Conservation (phyloP, 2,329 filamentous ascomycete genomes). For the Zopfia rhizophila region DNA sequence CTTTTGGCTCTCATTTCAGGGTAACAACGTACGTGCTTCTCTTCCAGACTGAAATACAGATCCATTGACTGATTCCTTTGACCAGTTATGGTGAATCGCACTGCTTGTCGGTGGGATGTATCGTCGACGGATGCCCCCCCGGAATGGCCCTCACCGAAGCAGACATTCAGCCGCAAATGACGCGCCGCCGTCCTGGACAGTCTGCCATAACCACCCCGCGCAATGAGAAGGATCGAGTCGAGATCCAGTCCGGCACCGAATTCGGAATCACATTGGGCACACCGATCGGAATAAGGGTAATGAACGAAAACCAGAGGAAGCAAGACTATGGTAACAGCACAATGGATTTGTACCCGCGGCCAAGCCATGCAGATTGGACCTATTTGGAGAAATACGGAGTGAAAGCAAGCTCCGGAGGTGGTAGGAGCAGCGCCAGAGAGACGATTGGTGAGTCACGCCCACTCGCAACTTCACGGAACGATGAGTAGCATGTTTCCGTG, state of each 20-base stretch:
- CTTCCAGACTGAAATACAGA: conserved; percentile 4
- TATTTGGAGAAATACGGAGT: conserved; percentile 98
- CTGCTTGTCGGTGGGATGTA: conserved; percentile 92
- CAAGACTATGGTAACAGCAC: conserved; percentile 90
- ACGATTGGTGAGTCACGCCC: conserved; percentile 74
- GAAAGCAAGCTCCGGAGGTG: conserved; percentile 89
- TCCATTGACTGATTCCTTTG: conserved; percentile 26
- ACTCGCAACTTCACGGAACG: conserved; percentile 1
- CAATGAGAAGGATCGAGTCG: conserved; percentile 89
- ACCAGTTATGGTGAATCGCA: conserved; percentile 85
- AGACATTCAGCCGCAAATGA: conserved; percentile 96
- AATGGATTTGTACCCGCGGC: conserved; percentile 91
- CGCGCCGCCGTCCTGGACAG: conserved; percentile 87
- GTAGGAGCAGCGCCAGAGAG: conserved; percentile 90
- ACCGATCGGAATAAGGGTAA: conserved; percentile 86
- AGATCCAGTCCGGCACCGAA: conserved; percentile 93
- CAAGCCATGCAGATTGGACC: conserved; percentile 95
- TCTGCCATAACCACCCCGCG: conserved; percentile 89
- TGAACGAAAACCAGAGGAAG: conserved; percentile 92
- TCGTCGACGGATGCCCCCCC: conserved; percentile 91
- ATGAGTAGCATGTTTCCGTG: not conserved
- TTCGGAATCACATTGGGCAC: conserved; percentile 90
- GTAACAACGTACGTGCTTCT: conserved; percentile 76
- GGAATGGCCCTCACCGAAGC: conserved; percentile 84
- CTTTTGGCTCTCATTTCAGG: conserved; percentile 83